Base-by-base conservation (phyloP, 176 grass and related monocot species). In the Phoenix dactylifera region DNA sequence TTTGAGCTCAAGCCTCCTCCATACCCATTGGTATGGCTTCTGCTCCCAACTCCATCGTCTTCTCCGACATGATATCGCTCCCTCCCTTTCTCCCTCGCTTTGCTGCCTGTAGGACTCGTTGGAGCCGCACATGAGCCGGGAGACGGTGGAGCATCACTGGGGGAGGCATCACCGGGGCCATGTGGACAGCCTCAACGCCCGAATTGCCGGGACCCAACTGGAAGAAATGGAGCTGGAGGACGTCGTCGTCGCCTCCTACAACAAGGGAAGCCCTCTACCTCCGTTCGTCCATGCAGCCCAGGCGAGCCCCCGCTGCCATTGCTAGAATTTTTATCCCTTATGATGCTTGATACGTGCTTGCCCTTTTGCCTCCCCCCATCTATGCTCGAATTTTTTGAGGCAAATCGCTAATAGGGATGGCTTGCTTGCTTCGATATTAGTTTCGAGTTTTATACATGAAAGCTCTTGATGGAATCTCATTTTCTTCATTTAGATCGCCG, bases 101-200 rank as follows among this genome's bases (percentile, higher is more conserved):
- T 51, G 0, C 15, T 15, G 30, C 15, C 1, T 22, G 17, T 16
- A 95, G 86, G 63, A 84, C 76, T 73, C 90, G 24, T 67, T 90
- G 54, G 90, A 95, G 67, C 90, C 90, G 2, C 73, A 90, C 74
- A 81, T 95, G 66, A 95, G 90, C 77, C 79, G 70, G 50, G 83
- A 90, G 63, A 85, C 83, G 15, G 64, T 90, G 59, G 69, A 78
- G 51, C 70, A 79, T 70, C 92, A 96, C 55, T 96, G 86, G 86
- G 77, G 82, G 51, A 58, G 77, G 49, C 87, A 90, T 58, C 86
- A 96, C 17, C 66, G 65, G 16, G 50, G 26, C 52, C 78, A 97
- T 4, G 55, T 97, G 22, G 87, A 82, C 23, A 68, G 78, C 72
- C 87, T 91, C 51, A 97, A 97, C 1, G 64, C 50, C 16, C 84